phyloP scores from a whole-genome alignment of 805 yeast genomes.

The Wickerhamiella hasegawae region DNA sequence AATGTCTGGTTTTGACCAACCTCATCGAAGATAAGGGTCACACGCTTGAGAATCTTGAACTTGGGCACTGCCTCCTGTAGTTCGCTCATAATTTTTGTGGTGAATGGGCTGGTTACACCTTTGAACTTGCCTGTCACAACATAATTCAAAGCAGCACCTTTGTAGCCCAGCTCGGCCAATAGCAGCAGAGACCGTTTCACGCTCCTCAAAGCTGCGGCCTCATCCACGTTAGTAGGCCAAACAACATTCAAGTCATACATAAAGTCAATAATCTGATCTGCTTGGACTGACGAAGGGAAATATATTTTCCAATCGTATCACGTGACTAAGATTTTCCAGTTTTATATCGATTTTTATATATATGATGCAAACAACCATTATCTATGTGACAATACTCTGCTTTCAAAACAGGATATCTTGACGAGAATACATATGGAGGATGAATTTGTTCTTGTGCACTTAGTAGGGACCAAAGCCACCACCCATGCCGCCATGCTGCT shows the following conservation, averaged over 20 bases:
- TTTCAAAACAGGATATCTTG: no score
- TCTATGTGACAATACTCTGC: no score
- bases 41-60: conserved; percentile 44
- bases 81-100: conserved; percentile 15
- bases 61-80: conserved; percentile 25
- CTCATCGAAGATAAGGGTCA: conserved; percentile 59
- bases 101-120: conserved; percentile 8
- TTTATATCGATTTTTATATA: no score
- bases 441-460: no score
- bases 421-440: no score
- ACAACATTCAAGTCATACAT: conserved; percentile 22
- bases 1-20: conserved; percentile 58
- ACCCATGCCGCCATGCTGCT: no score
- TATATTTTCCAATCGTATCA: no score
- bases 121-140: conserved; percentile 14
- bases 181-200: conserved; percentile 14
- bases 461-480: no score
- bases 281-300: no score
- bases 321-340: no score
- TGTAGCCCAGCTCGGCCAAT: conserved; percentile 36
- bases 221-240: conserved; percentile 19
- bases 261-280: no score
- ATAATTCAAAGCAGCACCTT: conserved; percentile 63
- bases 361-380: no score
- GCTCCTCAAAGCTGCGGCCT: conserved; percentile 6